Evolutionary conservation across 169 alveolate species (phyloP).

Genomic region (Eimeria necatrix): DNA sequence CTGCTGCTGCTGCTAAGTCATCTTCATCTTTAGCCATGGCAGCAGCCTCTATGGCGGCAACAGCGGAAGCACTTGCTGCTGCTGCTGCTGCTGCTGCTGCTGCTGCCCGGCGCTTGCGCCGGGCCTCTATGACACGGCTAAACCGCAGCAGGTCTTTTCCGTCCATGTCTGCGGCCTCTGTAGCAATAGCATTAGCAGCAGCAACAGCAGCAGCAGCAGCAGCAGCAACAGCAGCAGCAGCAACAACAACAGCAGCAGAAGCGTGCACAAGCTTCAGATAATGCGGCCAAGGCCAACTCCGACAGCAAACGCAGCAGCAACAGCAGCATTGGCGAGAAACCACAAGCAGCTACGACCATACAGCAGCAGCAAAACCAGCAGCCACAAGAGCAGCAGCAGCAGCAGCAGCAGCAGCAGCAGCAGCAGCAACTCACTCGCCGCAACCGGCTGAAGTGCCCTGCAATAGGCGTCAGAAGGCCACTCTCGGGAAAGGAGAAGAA

Average conservation of each 20-base stretch:
- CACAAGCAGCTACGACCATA: not conserved
- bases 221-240: slow-evolving; percentile 20
- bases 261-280: no score
- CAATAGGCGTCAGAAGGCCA: slow-evolving; percentile 32
- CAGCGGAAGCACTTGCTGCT: not conserved
- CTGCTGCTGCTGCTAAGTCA: slow-evolving; percentile 28
- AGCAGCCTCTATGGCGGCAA: not conserved
- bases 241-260: slow-evolving; percentile 1
- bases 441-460: not conserved
- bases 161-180: slow-evolving; percentile 35
- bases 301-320: not conserved
- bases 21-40: not conserved
- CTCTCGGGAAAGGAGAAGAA: slow-evolving; percentile 48
- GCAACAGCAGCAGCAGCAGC: not conserved
- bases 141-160: slow-evolving; percentile 36
- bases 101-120: slow-evolving; percentile 29
- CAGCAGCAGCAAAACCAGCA: not conserved
- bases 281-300: not conserved
- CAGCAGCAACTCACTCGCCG: slow-evolving; percentile 39
- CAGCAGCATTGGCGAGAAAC: not conserved
- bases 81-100: slow-evolving; percentile 35
- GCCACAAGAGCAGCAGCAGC: slow-evolving; percentile 6
- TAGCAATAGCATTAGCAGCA: slow-evolving; percentile 25
- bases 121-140: slow-evolving; percentile 31
- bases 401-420: slow-evolving; percentile 33